phyloP scores from a whole-genome alignment of 116 monocot genomes.

The Iris pallida region DNA sequence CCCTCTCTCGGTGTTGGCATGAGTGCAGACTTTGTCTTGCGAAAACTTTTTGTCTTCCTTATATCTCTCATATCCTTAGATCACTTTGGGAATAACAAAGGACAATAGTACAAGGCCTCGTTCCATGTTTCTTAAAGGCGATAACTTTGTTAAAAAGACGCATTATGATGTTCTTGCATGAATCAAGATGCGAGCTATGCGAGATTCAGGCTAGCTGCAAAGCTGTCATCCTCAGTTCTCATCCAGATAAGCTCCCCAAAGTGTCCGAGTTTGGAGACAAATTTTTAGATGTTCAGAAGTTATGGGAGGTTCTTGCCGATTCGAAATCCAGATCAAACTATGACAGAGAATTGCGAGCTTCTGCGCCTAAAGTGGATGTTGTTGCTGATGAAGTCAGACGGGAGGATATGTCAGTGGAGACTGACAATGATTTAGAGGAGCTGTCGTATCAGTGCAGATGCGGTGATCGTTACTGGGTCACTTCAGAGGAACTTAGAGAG shows the following conservation, averaged over 20 bases:
- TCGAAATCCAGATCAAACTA: constrained; percentile 55
- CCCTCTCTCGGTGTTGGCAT: no score
- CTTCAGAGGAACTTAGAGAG: constrained; percentile 43
- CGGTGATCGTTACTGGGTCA: constrained; percentile 66
- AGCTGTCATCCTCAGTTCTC: constrained; percentile 57
- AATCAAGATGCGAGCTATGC: constrained; percentile 63
- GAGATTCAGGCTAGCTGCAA: constrained; percentile 66
- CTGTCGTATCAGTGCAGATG: constrained; percentile 68
- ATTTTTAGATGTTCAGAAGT: constrained; percentile 72
- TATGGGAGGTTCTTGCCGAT: constrained; percentile 85
- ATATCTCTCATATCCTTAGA: no score
- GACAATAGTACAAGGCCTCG: background rate
- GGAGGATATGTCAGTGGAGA: constrained; percentile 55
- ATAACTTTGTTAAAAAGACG: constrained; percentile 28
- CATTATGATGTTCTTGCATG: constrained; percentile 64
- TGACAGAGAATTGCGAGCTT: constrained; percentile 48
- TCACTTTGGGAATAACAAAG: no score
- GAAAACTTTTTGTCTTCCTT: no score
- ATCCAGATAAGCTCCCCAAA: constrained; percentile 64
- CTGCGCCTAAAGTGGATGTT: constrained; percentile 23
- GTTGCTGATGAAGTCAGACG: constrained; percentile 49
- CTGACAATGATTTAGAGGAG: constrained; percentile 35
- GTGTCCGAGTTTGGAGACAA: constrained; percentile 14
- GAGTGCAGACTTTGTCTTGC: no score
- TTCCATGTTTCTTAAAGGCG: constrained; percentile 27